A percentile compares a stretch with the other conserved stretches of the same genome.
Conservation (phyloP, 2,329 filamentous ascomycete genomes). For the Coniochaeta sp. region DNA sequence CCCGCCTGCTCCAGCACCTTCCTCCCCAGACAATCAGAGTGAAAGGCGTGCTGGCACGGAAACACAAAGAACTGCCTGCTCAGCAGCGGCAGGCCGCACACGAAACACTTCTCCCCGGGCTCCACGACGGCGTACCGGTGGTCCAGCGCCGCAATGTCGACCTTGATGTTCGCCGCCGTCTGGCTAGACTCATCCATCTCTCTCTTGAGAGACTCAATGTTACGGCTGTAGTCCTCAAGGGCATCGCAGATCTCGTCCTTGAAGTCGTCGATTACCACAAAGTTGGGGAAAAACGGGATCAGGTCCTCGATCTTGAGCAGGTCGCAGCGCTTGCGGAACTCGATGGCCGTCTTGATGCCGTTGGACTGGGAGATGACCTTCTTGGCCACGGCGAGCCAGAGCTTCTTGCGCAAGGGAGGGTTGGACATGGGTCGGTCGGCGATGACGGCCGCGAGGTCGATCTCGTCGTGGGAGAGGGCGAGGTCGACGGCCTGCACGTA, state of each 20-base stretch:
- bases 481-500: slow-evolving; percentile 90
- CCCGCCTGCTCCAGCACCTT: slow-evolving; percentile 80
- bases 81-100: slow-evolving; percentile 77
- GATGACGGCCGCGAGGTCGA: slow-evolving; percentile 83
- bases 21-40: slow-evolving; percentile 85
- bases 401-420: slow-evolving; percentile 75
- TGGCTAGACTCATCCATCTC: slow-evolving; percentile 94
- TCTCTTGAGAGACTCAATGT: slow-evolving; percentile 79
- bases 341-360: slow-evolving; percentile 88
- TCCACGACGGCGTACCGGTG: slow-evolving; percentile 93
- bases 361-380: slow-evolving; percentile 84
- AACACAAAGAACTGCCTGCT: slow-evolving; percentile 97
- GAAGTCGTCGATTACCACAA: slow-evolving; percentile 98
- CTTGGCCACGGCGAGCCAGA: slow-evolving; percentile 92
- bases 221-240: slow-evolving; percentile 85
- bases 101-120: slow-evolving; percentile 89
- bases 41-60: slow-evolving; percentile 95
- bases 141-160: slow-evolving; percentile 80
- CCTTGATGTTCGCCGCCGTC: slow-evolving; percentile 84
- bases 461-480: slow-evolving; percentile 79
- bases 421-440: slow-evolving; percentile 80
- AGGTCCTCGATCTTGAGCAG: slow-evolving; percentile 91
- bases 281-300: slow-evolving; percentile 97
- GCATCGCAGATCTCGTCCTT: slow-evolving; percentile 96
- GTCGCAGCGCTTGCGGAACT: slow-evolving; percentile 87